Percentiles rank a stretch among this genome's conserved stretches.
These are phyloP conservation scores for Alternaria ethzedia DNA, from an alignment of 2,329 filamentous ascomycete species.

Conservation along the genomic window DNA sequence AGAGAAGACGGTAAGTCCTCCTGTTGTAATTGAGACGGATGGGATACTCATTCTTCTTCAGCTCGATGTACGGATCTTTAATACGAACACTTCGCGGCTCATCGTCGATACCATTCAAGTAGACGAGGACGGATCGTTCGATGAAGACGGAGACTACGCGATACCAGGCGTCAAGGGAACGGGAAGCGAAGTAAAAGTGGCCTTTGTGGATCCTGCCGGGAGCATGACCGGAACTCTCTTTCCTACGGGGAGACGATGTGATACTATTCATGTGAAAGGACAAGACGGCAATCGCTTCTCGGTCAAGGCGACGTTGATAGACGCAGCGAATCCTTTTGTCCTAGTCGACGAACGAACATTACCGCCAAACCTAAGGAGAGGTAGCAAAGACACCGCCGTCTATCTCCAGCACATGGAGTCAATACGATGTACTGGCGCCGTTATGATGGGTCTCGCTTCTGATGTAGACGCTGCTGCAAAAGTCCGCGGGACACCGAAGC, in stretches of 20 bases:
- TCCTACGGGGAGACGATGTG: constrained; percentile 62
- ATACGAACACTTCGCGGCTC: constrained; percentile 71
- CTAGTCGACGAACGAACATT: constrained; percentile 62
- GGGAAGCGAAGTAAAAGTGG: constrained; percentile 62
- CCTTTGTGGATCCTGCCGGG: constrained; percentile 67
- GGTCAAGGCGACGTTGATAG: constrained; percentile 62
- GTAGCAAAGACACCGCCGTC: constrained; percentile 49
- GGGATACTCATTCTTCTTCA: constrained; percentile 4
- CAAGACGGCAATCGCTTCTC: constrained; percentile 37
- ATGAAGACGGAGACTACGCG: constrained; percentile 59
- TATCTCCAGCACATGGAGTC: constrained; percentile 59
- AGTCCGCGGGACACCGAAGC: constrained; percentile 65
- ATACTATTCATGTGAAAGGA: constrained; percentile 50
- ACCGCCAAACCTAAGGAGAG: constrained; percentile 57
- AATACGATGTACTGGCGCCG: constrained; percentile 63
- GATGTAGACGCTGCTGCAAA: constrained; percentile 44
- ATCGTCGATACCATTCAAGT: constrained; percentile 62
- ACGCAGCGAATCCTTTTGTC: constrained; percentile 68
- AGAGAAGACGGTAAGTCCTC: constrained; percentile 19
- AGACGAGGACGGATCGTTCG: constrained; percentile 50
- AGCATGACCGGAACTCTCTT: constrained; percentile 67
- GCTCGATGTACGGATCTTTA: constrained; percentile 63
- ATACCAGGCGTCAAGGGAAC: constrained; percentile 70
- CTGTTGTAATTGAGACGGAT: background rate
- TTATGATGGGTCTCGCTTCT: constrained; percentile 64